A percentile compares a stretch with the other conserved stretches of the same genome.
Evolutionary conservation across 208 protist species (phyloP).

Genomic region (Herpetomonas muscarum): DNA sequence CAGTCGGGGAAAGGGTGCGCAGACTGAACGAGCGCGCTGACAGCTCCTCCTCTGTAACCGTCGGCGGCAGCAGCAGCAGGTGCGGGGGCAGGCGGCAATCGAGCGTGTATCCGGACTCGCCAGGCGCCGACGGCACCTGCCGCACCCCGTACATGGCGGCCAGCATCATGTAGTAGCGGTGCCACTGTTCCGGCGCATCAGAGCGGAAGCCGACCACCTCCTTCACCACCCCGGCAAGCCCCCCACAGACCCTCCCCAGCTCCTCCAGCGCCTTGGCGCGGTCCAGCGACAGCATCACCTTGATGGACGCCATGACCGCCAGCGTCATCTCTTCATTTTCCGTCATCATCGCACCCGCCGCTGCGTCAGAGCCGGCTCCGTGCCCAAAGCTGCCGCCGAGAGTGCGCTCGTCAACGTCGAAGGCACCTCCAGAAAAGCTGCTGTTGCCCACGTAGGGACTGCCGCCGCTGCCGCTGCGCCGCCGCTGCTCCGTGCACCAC

Average conservation of each 20-base stretch:
- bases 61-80: neutral
- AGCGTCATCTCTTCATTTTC: constrained; percentile 27
- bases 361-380: neutral
- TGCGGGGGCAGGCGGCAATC: constrained; percentile 25
- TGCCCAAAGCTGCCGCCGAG: neutral
- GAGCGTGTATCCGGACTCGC: constrained; percentile 16
- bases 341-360: neutral
- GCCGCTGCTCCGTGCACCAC: neutral
- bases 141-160: constrained; percentile 52
- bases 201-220: constrained; percentile 38
- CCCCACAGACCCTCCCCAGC: constrained; percentile 27
- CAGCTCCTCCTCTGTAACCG: neutral
- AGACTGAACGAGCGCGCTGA: neutral
- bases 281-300: constrained; percentile 17
- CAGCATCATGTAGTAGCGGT: constrained; percentile 43
- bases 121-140: constrained; percentile 23
- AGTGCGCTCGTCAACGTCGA: neutral
- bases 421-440: neutral
- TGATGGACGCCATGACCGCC: constrained; percentile 26
- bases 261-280: constrained; percentile 12
- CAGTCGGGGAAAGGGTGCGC: neutral
- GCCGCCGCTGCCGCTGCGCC: neutral
- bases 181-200: constrained; percentile 39
- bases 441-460: neutral
- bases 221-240: constrained; percentile 32